Base-by-base conservation (phyloP, 768 basidiomycete species). In the Auricularia sp. region DNA sequence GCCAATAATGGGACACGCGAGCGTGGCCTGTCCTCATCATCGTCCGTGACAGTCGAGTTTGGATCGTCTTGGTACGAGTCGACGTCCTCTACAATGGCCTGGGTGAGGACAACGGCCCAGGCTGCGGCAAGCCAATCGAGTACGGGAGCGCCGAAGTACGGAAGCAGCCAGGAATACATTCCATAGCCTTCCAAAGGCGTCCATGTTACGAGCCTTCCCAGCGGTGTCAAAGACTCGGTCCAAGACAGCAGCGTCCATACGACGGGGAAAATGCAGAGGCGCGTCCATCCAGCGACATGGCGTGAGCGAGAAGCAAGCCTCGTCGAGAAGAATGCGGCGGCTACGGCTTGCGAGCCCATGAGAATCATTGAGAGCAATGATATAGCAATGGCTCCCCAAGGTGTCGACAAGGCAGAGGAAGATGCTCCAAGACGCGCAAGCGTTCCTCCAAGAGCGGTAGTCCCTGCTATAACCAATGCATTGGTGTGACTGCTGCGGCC, bases 91-190 rank as follows among this genome's bases (percentile, higher is more conserved):
- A 88, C 42, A 5, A 81, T 70, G 2, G 76, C 69, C 67, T 87
- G 81, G 7, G 87, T 82, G 34, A 83, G 68, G 10, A 91, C 79
- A 10, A 85, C 83, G 3, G 89, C 88, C 87, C 88, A 93, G 7
- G 83, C 85, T n/a, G 82, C 90, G 6, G 82, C 79, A 34, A 88
- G 72, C 87, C 89, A 93, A 72, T 93, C 89, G 65, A 84, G 80
- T 7, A 82, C 83, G 37, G 78, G 73, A 37, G 85, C 79, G 3
- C 92, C 91, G 29, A 82, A 67, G 54, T 79, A 72, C 0, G 81
- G 82, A 2, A 82, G 69, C n/a, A 85, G 73, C 90, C 90, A 94
- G 2, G 70, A 70, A 70, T 92, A 93, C 0, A 81, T 75, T 7
- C 80, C 79, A 39, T 80, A 72, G 3, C 81, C 81, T 6, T 79